Base-by-base conservation (phyloP, 2,329 filamentous ascomycete species). In the Fusarium sp. region DNA sequence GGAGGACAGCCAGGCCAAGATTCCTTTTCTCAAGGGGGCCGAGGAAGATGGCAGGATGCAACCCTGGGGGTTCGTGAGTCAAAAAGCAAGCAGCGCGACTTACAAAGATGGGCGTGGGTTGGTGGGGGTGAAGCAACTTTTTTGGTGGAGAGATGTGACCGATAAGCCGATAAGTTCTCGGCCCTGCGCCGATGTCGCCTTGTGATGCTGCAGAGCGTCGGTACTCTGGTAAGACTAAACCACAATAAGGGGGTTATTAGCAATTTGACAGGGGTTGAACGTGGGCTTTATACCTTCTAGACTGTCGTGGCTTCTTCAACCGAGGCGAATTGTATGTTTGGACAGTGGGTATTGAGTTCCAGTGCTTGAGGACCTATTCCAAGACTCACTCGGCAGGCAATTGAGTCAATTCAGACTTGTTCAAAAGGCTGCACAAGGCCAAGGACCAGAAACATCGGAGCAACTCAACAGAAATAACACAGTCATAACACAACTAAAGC, bases 111-210 rank as follows among this genome's bases (percentile, higher is more conserved):
- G 23, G 35, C 32, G 64, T 57, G 41, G 66, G 71, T 60, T 58
- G 65, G 73, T 66, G 59, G 64, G 72, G 69, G 72, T 75, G 57
- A 52, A 64, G 27, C 66, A 63, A 43, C 58, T 66, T 64, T 70
- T 65, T 68, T 64, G 41, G 25, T 48, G 39, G 37, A 43, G 58
- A 61, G 41, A 60, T 64, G 68, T 72, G 68, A 27, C 34, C 68
- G 77, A 79, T 79, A 79, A 79, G 68, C 74, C 60, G 77, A 79
- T 79, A 79, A 77, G 73, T 67, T 70, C 70, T 65, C 54, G 66
- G 35, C 67, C 65, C 25, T 14, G 45, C 69, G 74, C 72, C 77
- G 77, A 72, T 75, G 67, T 78, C 76, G 76, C 76, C 60, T 63
- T 27, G 20, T 66, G 70, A 71, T 25, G 43, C 70, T 63, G 64